phyloP scores from a whole-genome alignment of 352 stramenopile genomes.

The Blastocystis sp. region DNA sequence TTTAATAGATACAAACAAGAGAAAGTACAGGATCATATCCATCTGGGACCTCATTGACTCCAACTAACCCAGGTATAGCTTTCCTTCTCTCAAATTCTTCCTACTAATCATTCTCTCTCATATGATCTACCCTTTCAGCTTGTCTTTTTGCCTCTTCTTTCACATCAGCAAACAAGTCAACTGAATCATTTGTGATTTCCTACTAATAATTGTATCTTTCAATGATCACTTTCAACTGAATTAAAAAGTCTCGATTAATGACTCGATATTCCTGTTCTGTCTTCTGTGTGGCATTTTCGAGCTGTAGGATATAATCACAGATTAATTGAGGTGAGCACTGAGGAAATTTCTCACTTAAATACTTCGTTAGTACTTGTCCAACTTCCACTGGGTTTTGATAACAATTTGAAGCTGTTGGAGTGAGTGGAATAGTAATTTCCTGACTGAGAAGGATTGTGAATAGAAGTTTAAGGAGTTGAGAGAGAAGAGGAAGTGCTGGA shows the following conservation, averaged over 20 bases:
- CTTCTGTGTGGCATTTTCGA: slow-evolving; percentile 95
- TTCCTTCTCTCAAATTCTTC: slow-evolving; percentile 63
- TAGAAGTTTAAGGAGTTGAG: slow-evolving; percentile 92
- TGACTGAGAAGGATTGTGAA: slow-evolving; percentile 93
- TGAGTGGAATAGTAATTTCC: slow-evolving; percentile 90
- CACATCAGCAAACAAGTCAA: slow-evolving; percentile 73
- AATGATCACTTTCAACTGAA: slow-evolving; percentile 86
- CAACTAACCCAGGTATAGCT: slow-evolving; percentile 27
- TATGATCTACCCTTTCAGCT: slow-evolving; percentile 68
- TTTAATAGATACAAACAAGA: background rate
- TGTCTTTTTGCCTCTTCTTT: slow-evolving; percentile 72
- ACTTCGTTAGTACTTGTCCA: slow-evolving; percentile 74
- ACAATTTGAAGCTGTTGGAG: slow-evolving; percentile 82
- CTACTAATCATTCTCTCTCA: too few relatives aligned
- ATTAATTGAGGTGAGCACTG: slow-evolving; percentile 93
- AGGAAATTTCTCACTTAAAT: slow-evolving; percentile 91
- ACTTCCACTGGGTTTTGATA: slow-evolving; percentile 75
- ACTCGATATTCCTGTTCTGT: slow-evolving; percentile 90
- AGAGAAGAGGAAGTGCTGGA: slow-evolving; percentile 95
- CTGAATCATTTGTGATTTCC: slow-evolving; percentile 73
- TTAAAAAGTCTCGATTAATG: slow-evolving; percentile 99
- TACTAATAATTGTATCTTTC: slow-evolving; percentile 74
- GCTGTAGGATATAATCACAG: slow-evolving; percentile 86
- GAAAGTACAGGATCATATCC: background rate
- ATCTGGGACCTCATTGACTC: slow-evolving; percentile 68